phyloP scores from a whole-genome alignment of 805 yeast species.

The Blastobotrys mokoenaii region DNA sequence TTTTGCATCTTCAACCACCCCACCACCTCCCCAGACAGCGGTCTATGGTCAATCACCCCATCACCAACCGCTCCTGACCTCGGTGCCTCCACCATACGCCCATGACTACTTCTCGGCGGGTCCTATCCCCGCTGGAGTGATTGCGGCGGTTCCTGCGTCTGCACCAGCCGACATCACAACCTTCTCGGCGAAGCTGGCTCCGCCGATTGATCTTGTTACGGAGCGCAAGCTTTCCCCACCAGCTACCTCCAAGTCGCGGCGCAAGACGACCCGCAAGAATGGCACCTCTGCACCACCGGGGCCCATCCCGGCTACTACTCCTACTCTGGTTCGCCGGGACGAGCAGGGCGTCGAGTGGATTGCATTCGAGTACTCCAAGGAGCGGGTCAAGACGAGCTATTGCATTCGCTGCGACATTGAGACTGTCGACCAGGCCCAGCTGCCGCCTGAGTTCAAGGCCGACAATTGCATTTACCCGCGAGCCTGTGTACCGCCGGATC shows the following conservation, averaged over 20 bases:
- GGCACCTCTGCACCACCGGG: slow-evolving; percentile 18
- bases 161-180: slow-evolving; percentile 2
- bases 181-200: neutral
- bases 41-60: neutral
- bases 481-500: slow-evolving; percentile 37
- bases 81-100: neutral
- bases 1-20: neutral
- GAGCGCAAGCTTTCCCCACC: too few relatives aligned
- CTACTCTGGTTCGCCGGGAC: slow-evolving; percentile 20
- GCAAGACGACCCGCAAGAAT: too few relatives aligned
- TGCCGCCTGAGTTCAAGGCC: slow-evolving; percentile 28
- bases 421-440: slow-evolving; percentile 16
- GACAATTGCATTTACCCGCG: slow-evolving; percentile 42
- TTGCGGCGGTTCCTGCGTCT: neutral
- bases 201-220: too few relatives aligned
- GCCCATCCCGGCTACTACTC: slow-evolving; percentile 24
- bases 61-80: neutral
- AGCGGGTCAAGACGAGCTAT: slow-evolving; percentile 24
- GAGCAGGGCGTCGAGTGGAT: slow-evolving; percentile 25
- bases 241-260: too few relatives aligned
- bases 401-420: slow-evolving; percentile 30
- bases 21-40: neutral
- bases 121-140: too few relatives aligned
- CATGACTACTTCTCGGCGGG: too few relatives aligned
- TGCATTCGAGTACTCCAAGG: slow-evolving; percentile 28